Evolutionary conservation across 2,329 filamentous ascomycete genomes (phyloP).

Genomic region (Verticillium zaregamsianum): DNA sequence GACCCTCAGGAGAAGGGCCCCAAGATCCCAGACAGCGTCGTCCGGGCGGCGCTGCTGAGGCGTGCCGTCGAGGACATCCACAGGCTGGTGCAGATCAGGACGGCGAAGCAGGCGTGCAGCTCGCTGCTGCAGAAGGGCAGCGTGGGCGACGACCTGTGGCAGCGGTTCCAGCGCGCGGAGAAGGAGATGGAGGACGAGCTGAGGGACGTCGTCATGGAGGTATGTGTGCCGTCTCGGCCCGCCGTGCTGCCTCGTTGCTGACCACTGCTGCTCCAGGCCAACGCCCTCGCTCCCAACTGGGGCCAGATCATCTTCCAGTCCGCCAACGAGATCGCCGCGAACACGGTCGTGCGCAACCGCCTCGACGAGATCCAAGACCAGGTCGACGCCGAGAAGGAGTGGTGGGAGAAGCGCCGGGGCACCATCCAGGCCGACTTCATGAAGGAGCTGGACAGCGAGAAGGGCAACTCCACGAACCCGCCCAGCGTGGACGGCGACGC

Average conservation of each 20-base stretch:
- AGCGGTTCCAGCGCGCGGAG: slow-evolving; percentile 86
- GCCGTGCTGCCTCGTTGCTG: not conserved
- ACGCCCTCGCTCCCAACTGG: slow-evolving; percentile 84
- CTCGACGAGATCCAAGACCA: slow-evolving; percentile 72
- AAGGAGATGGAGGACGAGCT: slow-evolving; percentile 97
- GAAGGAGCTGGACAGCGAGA: slow-evolving; percentile 69
- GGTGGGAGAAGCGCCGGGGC: slow-evolving; percentile 84
- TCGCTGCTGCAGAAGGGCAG: slow-evolving; percentile 82
- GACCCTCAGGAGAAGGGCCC: slow-evolving; percentile 53
- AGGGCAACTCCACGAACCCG: slow-evolving; percentile 43
- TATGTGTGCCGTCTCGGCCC: slow-evolving; percentile 31
- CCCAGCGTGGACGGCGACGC: slow-evolving; percentile 70
- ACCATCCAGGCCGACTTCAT: slow-evolving; percentile 74
- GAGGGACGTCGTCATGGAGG: slow-evolving; percentile 89
- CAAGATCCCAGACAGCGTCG: slow-evolving; percentile 73
- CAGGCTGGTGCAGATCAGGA: slow-evolving; percentile 83
- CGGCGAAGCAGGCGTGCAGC: slow-evolving; percentile 82
- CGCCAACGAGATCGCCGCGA: slow-evolving; percentile 91
- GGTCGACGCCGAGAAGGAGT: slow-evolving; percentile 70
- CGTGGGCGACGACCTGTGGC: slow-evolving; percentile 94
- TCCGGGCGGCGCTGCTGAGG: slow-evolving; percentile 83
- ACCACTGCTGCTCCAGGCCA: slow-evolving; percentile 58
- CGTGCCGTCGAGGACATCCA: slow-evolving; percentile 91
- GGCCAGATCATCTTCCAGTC: slow-evolving; percentile 95
- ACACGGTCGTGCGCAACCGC: slow-evolving; percentile 69